These are phyloP conservation scores for Pichia terricola DNA, from an alignment of 1,139 yeast genomes.

Conservation along the genomic window DNA sequence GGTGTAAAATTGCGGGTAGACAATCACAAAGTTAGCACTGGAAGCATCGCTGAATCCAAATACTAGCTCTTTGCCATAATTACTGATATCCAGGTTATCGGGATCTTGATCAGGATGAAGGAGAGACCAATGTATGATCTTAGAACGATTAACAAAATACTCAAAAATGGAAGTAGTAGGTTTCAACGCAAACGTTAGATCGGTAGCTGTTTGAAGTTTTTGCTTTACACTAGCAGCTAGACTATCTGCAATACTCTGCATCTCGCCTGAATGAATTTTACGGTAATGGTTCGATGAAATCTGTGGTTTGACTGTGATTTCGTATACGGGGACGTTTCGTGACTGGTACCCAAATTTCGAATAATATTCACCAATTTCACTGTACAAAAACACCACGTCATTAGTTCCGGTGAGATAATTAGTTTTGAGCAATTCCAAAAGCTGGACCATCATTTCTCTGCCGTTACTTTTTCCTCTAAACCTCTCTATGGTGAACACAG, in stretches of 20 bases:
- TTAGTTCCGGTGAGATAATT: conserved; percentile 9
- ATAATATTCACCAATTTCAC: conserved; percentile 30
- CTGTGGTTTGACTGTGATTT: not conserved
- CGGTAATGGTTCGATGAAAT: too few relatives aligned
- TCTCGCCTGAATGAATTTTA: too few relatives aligned
- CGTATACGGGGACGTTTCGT: conserved; percentile 13
- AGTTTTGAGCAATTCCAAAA: conserved; percentile 8
- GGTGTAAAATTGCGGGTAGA: conserved; percentile 2
- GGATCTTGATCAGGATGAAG: not conserved
- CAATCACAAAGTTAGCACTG: conserved; percentile 1
- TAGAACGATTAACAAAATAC: conserved; percentile 16
- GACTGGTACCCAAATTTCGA: conserved; percentile 24
- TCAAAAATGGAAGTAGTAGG: conserved; percentile 12
- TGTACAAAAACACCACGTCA: conserved; percentile 27
- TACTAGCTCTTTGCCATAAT: not conserved
- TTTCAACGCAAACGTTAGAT: conserved; percentile 8
- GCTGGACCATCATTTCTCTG: conserved; percentile 13
- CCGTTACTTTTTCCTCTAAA: conserved; percentile 21
- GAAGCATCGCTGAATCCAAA: not conserved
- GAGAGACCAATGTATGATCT: not conserved
- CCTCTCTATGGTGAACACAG: conserved; percentile 19
- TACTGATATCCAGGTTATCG: too few relatives aligned
- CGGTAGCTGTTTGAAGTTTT: not conserved
- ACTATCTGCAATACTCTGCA: not conserved
- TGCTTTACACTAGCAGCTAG: not conserved